These are phyloP conservation scores for Aspergillus sp. DNA, from an alignment of 2,329 filamentous ascomycete genomes.

Conservation along the genomic window DNA sequence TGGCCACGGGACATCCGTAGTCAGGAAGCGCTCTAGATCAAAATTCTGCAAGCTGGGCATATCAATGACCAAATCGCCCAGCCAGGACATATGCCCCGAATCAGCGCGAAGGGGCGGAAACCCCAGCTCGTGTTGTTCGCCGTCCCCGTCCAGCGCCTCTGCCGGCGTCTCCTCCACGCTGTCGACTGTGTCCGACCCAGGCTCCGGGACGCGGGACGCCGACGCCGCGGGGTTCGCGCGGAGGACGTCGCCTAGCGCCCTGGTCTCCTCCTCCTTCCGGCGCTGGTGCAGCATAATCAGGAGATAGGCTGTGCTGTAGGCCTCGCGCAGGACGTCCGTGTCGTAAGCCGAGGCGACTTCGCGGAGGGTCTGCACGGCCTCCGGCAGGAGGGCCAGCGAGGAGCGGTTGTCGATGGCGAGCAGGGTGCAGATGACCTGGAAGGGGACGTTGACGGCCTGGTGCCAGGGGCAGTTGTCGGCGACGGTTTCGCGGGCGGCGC, in stretches of 20 bases:
- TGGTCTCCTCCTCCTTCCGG: conserved; percentile 38
- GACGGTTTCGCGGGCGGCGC: conserved; percentile 40
- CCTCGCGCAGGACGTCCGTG: conserved; percentile 43
- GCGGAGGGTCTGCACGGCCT: conserved; percentile 43
- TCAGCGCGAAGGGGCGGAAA: conserved; percentile 20
- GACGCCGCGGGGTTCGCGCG: conserved; percentile 25
- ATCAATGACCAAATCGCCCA: conserved; percentile 37
- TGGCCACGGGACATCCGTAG: conserved; percentile 20
- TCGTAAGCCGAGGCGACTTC: conserved; percentile 37
- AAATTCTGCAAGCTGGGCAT: conserved; percentile 37
- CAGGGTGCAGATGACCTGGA: conserved; percentile 49
- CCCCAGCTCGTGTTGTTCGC: background rate
- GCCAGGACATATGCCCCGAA: conserved; percentile 30
- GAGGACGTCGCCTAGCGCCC: conserved; percentile 31
- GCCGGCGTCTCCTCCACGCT: background rate
- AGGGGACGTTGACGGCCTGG: conserved; percentile 51
- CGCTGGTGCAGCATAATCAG: conserved; percentile 45
- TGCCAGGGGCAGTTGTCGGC: conserved; percentile 45
- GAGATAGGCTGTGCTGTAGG: conserved; percentile 45
- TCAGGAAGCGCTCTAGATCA: conserved; percentile 36
- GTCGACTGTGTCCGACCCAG: background rate
- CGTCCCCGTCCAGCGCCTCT: background rate
- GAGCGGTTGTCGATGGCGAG: conserved; percentile 47
- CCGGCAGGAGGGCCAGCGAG: conserved; percentile 39
- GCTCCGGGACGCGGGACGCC: conserved; percentile 1